Evolutionary conservation across 2,329 filamentous ascomycete genomes (phyloP), one percentile per base, ranked within the genome.

Genomic region (Pyrenophora tritici-repentis): DNA sequence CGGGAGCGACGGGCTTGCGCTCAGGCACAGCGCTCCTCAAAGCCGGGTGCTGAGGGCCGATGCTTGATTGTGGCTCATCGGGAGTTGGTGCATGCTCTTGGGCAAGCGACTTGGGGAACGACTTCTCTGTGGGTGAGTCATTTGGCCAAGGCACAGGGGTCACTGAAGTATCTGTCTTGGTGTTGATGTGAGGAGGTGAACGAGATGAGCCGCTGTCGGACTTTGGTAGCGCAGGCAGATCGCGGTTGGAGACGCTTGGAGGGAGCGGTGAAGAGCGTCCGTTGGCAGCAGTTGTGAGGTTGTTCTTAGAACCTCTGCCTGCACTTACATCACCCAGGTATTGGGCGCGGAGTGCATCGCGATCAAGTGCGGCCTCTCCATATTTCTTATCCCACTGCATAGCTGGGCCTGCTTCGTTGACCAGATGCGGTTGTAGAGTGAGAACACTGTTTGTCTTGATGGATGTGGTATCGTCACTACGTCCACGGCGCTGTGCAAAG

Each of bases 361-460:
- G 95, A 65, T 91, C 91, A 82, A 93, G 88, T 3, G 88, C 82
- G 64, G 93, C 87, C 77, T 96, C 96, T 75, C 97, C 94, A 70
- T 97, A 97, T 65, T 90, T 91, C 73, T 85, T 95, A 26, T 93
- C 91, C 94, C 94, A 99, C 73, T 96, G 96, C 86, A 99, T 88
- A 1, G 94, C 94, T 18, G 91, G 89, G 7, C 89, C 94, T 14
- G 92, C 93, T 71, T 96, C 94, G 45, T 82, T 91, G 66, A 92
- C 81, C 55, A 97, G 88, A 45, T 86, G 83, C 1, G 91, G 89
- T 69, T 96, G 92, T 39, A 97, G 78, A 3, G 91, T 96, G 67
- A 97, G 82, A 48, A 96, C 84, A 60, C 94, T 99, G 73, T 87
- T 92, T 3, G 91, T 97, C 81, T 95, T 96, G 37, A 76, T 75